These are phyloP conservation scores for Hordeum pubiflorum DNA, from an alignment of 202 grass and related monocot genomes.

Conservation along the genomic window DNA sequence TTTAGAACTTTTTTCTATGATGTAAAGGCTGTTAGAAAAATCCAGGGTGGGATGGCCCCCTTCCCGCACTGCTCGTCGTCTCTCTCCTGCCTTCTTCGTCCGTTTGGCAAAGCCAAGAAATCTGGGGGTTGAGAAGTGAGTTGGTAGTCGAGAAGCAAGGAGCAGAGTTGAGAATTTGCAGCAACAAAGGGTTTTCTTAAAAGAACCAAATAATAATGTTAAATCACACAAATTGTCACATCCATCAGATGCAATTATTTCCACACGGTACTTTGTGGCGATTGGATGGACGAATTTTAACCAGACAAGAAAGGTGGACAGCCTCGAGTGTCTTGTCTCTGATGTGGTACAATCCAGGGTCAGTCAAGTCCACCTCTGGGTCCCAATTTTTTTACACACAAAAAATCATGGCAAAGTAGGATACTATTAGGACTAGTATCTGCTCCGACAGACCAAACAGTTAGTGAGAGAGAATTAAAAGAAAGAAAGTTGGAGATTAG, in stretches of 20 bases:
- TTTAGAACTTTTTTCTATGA: too few relatives aligned
- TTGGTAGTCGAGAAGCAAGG: too few relatives aligned
- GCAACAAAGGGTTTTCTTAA: too few relatives aligned
- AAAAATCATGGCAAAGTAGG: background rate
- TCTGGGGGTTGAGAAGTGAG: too few relatives aligned
- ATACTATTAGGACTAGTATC: background rate
- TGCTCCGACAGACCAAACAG: background rate
- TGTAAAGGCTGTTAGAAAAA: too few relatives aligned
- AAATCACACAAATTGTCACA: background rate
- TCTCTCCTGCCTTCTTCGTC: background rate
- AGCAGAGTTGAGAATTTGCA: too few relatives aligned
- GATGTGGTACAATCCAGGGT: background rate
- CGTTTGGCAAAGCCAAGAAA: too few relatives aligned
- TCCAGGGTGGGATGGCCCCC: too few relatives aligned
- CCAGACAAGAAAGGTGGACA: background rate
- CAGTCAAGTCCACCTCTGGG: background rate
- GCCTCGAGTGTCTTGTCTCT: background rate
- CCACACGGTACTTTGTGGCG: background rate
- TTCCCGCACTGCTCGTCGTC: background rate
- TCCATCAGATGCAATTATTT: background rate
- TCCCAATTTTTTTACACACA: background rate
- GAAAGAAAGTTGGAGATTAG: background rate
- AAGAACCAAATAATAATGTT: background rate
- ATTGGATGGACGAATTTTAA: background rate
- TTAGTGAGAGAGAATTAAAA: background rate